Evolutionary conservation across 139 green algal genomes (phyloP).

Genomic region (Medakamo hakoo): DNA sequence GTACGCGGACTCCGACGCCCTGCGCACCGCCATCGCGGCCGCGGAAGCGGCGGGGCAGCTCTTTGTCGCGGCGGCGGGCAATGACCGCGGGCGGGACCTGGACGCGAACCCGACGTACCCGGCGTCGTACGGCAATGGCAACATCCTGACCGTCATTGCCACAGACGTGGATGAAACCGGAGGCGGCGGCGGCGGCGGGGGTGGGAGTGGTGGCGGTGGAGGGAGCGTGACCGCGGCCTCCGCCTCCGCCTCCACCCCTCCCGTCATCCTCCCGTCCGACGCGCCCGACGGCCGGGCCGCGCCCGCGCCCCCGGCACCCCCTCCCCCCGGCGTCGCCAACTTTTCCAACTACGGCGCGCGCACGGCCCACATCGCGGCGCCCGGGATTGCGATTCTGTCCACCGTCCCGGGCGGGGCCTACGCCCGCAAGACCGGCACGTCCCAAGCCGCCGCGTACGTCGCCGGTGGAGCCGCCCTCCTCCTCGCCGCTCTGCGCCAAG

Average conservation of each 20-base stretch:
- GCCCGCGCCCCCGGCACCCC: too few relatives aligned
- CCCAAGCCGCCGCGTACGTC: slow-evolving; percentile 5
- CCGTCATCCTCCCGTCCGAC: too few relatives aligned
- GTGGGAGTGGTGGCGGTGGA: too few relatives aligned
- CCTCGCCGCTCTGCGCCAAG: background rate
- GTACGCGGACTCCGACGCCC: slow-evolving; percentile 2
- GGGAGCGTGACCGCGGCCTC: too few relatives aligned
- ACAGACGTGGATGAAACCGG: too few relatives aligned
- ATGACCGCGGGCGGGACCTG: slow-evolving; percentile 4
- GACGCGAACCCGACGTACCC: slow-evolving; percentile 6
- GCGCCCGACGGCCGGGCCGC: background rate
- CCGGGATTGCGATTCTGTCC: slow-evolving; percentile 6
- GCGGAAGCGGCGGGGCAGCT: slow-evolving; percentile 4
- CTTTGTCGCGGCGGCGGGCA: slow-evolving; percentile 7
- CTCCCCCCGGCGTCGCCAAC: too few relatives aligned
- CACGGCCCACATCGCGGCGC: slow-evolving; percentile 4
- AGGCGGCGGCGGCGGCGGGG: too few relatives aligned
- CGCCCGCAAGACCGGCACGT: slow-evolving; percentile 5
- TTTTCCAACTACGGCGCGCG: slow-evolving; percentile 6
- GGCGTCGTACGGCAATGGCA: slow-evolving; percentile 3
- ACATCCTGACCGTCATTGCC: slow-evolving; percentile 8
- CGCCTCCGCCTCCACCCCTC: too few relatives aligned
- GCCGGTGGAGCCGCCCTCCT: slow-evolving; percentile 6
- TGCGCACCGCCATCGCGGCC: slow-evolving; percentile 1
- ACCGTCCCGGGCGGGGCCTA: slow-evolving; percentile 2